These are phyloP conservation scores for Hypoxylon lienhwacheense DNA, from an alignment of 495 filamentous ascomycete species.

Conservation along the genomic window DNA sequence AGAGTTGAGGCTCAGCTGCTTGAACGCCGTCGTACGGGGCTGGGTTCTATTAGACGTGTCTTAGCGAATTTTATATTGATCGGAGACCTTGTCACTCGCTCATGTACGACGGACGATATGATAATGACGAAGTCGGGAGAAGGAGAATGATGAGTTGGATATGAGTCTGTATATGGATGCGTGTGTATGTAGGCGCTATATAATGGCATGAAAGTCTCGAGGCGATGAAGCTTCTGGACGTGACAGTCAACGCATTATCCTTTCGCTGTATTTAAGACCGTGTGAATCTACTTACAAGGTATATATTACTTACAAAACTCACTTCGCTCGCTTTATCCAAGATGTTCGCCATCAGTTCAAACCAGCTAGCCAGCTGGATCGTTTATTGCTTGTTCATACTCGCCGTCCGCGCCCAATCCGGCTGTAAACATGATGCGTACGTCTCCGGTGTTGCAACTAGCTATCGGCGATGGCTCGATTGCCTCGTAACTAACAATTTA, in stretches of 20 bases:
- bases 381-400: slow-evolving; percentile 27
- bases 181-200: not conserved
- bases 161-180: no score
- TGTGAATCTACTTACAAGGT: slow-evolving; percentile 1
- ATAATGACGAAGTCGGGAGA: no score
- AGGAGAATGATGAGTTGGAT: no score
- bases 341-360: slow-evolving; percentile 17
- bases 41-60: not conserved
- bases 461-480: not conserved
- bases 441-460: not conserved
- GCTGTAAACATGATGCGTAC: slow-evolving; percentile 31
- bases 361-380: slow-evolving; percentile 24
- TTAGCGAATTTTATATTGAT: slow-evolving; percentile 1
- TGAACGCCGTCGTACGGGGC: not conserved
- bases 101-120: not conserved
- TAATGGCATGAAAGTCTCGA: not conserved
- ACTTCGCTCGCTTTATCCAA: slow-evolving; percentile 8
- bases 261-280: slow-evolving; percentile 1
- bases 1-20: slow-evolving; percentile 12
- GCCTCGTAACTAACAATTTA: no score
- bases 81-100: not conserved
- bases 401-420: slow-evolving; percentile 15
- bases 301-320: slow-evolving; percentile 2
- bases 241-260: slow-evolving; percentile 1
- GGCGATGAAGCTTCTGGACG: not conserved